A percentile compares a stretch with the other conserved stretches of the same genome.
Evolutionary conservation across 495 filamentous ascomycete genomes (phyloP).

Genomic region (Aspergillus egyptiacus): DNA sequence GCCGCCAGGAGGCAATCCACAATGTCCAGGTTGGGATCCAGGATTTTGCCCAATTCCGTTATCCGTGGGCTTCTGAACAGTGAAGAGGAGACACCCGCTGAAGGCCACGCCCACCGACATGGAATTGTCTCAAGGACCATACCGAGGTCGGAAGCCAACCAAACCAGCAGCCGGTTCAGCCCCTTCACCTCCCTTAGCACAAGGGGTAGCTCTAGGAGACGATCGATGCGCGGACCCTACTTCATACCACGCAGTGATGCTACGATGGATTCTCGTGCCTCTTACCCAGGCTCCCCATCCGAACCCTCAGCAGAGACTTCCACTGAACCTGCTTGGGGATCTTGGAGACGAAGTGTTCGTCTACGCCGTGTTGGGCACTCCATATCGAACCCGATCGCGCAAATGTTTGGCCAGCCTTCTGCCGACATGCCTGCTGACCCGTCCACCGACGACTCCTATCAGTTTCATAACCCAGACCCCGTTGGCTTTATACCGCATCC

Average conservation of each 20-base stretch:
- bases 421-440: slow-evolving; percentile 15
- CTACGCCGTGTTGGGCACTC: slow-evolving; percentile 42
- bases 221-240: slow-evolving; percentile 34
- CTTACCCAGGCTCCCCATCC: slow-evolving; percentile 19
- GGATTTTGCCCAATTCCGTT: slow-evolving; percentile 45
- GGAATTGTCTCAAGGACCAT: slow-evolving; percentile 37
- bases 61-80: slow-evolving; percentile 40
- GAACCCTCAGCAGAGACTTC: slow-evolving; percentile 21
- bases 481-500: slow-evolving; percentile 28
- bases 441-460: slow-evolving; percentile 16
- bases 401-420: slow-evolving; percentile 41
- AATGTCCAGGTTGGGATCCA: slow-evolving; percentile 47
- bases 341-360: slow-evolving; percentile 41
- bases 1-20: slow-evolving; percentile 45
- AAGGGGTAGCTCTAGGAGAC: slow-evolving; percentile 36
- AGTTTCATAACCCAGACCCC: slow-evolving; percentile 19
- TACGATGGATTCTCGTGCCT: slow-evolving; percentile 22
- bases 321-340: slow-evolving; percentile 30
- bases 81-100: slow-evolving; percentile 44
- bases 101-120: slow-evolving; percentile 46
- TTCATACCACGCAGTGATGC: slow-evolving; percentile 36
- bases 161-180: slow-evolving; percentile 38
- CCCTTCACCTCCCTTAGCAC: slow-evolving; percentile 38
- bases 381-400: slow-evolving; percentile 38
- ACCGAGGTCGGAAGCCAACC: slow-evolving; percentile 33